A percentile compares a stretch with the other conserved stretches of the same genome.
These are phyloP conservation scores for Globisporangium abappressorium DNA, from an alignment of 352 stramenopile genomes.

Conservation along the genomic window DNA sequence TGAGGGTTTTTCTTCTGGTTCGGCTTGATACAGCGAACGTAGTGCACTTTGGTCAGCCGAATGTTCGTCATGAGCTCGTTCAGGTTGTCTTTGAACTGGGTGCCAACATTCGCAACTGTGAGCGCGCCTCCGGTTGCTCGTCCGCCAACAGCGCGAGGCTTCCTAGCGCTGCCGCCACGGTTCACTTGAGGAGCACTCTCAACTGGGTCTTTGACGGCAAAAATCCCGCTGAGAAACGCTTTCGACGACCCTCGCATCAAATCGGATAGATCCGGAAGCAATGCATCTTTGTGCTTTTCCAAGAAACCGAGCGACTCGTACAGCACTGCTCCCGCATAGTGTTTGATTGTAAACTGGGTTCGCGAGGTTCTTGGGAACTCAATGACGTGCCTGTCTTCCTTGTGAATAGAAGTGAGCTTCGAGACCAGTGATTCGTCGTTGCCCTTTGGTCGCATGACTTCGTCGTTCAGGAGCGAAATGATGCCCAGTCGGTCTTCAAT, in stretches of 20 bases:
- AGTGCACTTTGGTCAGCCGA: constrained; percentile 94
- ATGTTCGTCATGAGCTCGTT: constrained; percentile 93
- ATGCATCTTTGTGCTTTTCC: constrained; percentile 94
- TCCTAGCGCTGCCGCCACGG: constrained; percentile 23
- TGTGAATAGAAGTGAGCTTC: constrained; percentile 75
- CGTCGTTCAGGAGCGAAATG: constrained; percentile 88
- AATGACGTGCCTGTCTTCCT: constrained; percentile 74
- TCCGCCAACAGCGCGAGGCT: constrained; percentile 24
- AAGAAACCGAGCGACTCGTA: constrained; percentile 93
- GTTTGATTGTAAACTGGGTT: constrained; percentile 90
- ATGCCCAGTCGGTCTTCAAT: constrained; percentile 88
- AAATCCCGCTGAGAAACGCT: constrained; percentile 52
- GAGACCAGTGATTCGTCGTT: constrained; percentile 79
- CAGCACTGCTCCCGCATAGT: constrained; percentile 92
- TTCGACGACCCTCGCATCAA: constrained; percentile 72
- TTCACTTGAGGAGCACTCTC: not conserved
- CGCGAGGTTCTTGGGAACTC: constrained; percentile 74
- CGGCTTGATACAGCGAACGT: constrained; percentile 99
- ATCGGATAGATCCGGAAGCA: constrained; percentile 92
- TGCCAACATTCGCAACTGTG: constrained; percentile 62
- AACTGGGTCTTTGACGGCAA: constrained; percentile 37
- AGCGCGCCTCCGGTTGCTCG: constrained; percentile 45
- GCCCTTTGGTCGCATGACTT: constrained; percentile 85
- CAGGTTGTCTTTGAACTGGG: constrained; percentile 90
- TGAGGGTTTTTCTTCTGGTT: constrained; percentile 93